phyloP scores from a whole-genome alignment of 2,329 filamentous ascomycete species.

The Aspergillus caelatus region DNA sequence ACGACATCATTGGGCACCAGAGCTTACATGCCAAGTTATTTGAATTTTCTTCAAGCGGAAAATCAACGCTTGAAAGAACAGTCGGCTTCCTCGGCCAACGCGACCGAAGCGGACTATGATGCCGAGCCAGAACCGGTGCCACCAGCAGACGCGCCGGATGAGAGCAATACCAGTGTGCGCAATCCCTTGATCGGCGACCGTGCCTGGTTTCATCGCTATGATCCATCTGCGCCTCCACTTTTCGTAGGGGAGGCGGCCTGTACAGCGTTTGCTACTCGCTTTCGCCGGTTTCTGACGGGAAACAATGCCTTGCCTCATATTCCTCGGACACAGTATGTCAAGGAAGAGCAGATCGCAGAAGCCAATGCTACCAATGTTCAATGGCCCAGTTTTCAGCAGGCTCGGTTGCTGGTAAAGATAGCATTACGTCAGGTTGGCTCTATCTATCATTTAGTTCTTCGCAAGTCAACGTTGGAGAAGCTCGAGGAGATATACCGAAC shows the following conservation, averaged over 20 bases:
- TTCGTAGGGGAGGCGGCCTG: conserved; percentile 45
- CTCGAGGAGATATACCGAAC: conserved; percentile 43
- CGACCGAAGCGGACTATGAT: conserved; percentile 24
- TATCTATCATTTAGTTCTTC: conserved; percentile 40
- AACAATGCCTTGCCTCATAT: conserved; percentile 37
- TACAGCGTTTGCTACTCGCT: conserved; percentile 43
- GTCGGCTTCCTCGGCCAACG: conserved; percentile 30
- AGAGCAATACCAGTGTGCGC: conserved; percentile 31
- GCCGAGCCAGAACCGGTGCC: conserved; percentile 21
- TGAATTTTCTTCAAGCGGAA: conserved; percentile 38
- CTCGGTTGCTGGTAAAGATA: conserved; percentile 40
- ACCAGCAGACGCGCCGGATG: conserved; percentile 28
- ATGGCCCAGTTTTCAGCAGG: conserved; percentile 42
- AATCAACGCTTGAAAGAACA: conserved; percentile 36
- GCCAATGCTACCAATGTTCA: conserved; percentile 32
- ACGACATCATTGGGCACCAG: neutral
- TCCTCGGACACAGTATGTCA: conserved; percentile 37
- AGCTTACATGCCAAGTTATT: conserved; percentile 29
- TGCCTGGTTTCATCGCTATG: conserved; percentile 41
- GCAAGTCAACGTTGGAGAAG: conserved; percentile 42
- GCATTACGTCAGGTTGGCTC: conserved; percentile 40
- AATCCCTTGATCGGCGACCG: conserved; percentile 40
- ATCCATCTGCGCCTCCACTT: conserved; percentile 38
- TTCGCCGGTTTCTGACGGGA: conserved; percentile 39
- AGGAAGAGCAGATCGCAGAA: conserved; percentile 33